phyloP scores from a whole-genome alignment of 2,329 filamentous ascomycete species.

The Metarhizium rileyi region DNA sequence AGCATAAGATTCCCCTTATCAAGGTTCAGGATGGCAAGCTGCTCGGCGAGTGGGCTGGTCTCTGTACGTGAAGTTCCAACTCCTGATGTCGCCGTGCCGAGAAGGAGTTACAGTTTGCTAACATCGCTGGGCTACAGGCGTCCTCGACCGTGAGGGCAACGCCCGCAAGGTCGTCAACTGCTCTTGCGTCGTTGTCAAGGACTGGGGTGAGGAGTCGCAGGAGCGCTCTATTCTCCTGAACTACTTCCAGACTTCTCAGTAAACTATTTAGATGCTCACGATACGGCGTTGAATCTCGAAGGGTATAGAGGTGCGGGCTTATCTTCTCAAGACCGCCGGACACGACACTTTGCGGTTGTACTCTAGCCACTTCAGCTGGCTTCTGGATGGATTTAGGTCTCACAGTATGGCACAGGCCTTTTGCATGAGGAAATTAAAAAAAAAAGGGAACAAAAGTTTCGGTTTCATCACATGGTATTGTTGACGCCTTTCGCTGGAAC shows the following conservation, averaged over 20 bases:
- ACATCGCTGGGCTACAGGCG: constrained; percentile 52
- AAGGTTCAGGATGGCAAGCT: constrained; percentile 99
- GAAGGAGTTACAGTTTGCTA: constrained; percentile 16
- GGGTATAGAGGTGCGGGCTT: constrained; percentile 30
- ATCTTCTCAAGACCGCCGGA: constrained; percentile 20
- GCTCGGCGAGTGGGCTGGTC: constrained; percentile 98
- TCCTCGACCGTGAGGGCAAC: constrained; percentile 98
- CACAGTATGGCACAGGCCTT: constrained; percentile 21
- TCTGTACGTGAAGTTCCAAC: constrained; percentile 61
- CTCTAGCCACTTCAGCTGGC: constrained; percentile 38
- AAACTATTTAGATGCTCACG: constrained; percentile 20
- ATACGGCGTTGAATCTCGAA: constrained; percentile 24
- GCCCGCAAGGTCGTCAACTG: constrained; percentile 99
- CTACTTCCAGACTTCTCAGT: constrained; percentile 96
- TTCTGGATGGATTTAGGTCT: constrained; percentile 32
- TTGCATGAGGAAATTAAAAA: constrained; percentile 30
- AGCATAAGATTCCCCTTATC: constrained; percentile 99
- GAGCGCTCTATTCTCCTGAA: constrained; percentile 98
- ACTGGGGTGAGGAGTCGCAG: constrained; percentile 99
- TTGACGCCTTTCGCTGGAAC: not conserved
- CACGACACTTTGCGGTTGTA: constrained; percentile 31
- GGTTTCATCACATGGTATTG: not conserved
- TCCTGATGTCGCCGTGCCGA: not conserved
- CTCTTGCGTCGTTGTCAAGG: constrained; percentile 99
- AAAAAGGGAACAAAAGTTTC: constrained; percentile 23